Evolutionary conservation across 768 basidiomycete genomes (phyloP).

Genomic region (Lactarius tabidus): DNA sequence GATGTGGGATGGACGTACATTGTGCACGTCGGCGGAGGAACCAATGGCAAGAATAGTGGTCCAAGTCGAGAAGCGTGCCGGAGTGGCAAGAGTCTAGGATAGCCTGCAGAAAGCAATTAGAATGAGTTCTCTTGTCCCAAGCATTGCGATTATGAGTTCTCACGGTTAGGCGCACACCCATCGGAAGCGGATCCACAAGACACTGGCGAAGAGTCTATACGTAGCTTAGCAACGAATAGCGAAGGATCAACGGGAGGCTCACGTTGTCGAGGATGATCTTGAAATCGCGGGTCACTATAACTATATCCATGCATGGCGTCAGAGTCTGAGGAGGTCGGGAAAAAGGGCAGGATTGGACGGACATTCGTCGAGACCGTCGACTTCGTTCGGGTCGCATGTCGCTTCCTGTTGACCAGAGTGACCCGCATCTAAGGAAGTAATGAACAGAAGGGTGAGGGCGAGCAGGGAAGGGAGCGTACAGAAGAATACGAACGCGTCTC

Average conservation of each 20-base stretch:
- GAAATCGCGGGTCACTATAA: slow-evolving; percentile 10
- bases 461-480: slow-evolving; percentile 13
- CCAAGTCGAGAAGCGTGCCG: slow-evolving; percentile 25
- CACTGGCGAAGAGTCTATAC: slow-evolving; percentile 20
- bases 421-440: slow-evolving; percentile 7
- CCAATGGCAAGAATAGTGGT: slow-evolving; percentile 23
- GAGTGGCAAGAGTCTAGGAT: slow-evolving; percentile 28
- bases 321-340: not conserved
- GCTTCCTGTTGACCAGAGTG: slow-evolving; percentile 4
- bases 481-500: slow-evolving; percentile 25
- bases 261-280: slow-evolving; percentile 23
- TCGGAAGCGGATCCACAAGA: slow-evolving; percentile 24
- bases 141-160: not conserved
- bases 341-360: not conserved
- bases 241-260: not conserved
- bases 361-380: slow-evolving; percentile 9
- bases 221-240: not conserved
- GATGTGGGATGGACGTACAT: not conserved
- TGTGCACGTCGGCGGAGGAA: not conserved
- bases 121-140: not conserved
- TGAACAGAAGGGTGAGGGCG: not conserved
- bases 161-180: slow-evolving; percentile 22
- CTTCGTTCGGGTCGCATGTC: not conserved
- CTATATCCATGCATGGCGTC: not conserved
- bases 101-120: slow-evolving; percentile 15